Percentiles rank a stretch among this genome's conserved stretches.
Evolutionary conservation across 208 protist species (phyloP).

Genomic region (Sergeia podlipaevii): DNA sequence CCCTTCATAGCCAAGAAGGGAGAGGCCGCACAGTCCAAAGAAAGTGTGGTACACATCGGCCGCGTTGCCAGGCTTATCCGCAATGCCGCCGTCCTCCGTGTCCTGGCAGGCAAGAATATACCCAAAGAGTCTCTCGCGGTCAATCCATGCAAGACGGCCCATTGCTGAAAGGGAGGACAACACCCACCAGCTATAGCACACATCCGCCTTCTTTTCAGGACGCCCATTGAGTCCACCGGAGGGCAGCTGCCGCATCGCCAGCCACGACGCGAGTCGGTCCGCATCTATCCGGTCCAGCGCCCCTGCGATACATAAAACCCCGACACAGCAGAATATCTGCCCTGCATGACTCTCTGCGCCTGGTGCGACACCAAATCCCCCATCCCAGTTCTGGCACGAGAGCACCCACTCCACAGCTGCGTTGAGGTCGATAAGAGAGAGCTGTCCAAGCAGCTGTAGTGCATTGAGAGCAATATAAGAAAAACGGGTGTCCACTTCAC

Average conservation of each 20-base stretch:
- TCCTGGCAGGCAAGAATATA: conserved; percentile 98
- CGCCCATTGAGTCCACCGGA: conserved; percentile 99
- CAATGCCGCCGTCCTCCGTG: conserved; percentile 95
- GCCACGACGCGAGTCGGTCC: conserved; percentile 96
- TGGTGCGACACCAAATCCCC: conserved; percentile 94
- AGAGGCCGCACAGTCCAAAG: conserved; percentile 97
- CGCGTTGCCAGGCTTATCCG: conserved; percentile 97
- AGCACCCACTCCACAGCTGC: conserved; percentile 90
- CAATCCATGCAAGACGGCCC: conserved; percentile 93
- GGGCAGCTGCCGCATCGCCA: conserved; percentile 97
- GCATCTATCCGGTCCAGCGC: conserved; percentile 87
- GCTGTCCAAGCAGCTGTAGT: conserved; percentile 89
- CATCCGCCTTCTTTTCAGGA: conserved; percentile 99
- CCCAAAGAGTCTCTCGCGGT: conserved; percentile 80
- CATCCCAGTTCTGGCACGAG: conserved; percentile 98
- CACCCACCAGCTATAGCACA: conserved; percentile 99
- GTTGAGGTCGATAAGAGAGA: conserved; percentile 83
- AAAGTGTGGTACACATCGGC: conserved; percentile 99
- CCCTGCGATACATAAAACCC: conserved; percentile 93
- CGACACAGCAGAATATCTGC: conserved; percentile 98
- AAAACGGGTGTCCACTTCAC: conserved; percentile 99
- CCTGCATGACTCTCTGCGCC: conserved; percentile 97
- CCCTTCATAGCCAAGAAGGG: conserved; percentile 86
- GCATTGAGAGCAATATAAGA: conserved; percentile 96
- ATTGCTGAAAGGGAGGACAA: conserved; percentile 95